Base-by-base conservation (phyloP, 768 basidiomycete species). In the Pleurotus djamor region DNA sequence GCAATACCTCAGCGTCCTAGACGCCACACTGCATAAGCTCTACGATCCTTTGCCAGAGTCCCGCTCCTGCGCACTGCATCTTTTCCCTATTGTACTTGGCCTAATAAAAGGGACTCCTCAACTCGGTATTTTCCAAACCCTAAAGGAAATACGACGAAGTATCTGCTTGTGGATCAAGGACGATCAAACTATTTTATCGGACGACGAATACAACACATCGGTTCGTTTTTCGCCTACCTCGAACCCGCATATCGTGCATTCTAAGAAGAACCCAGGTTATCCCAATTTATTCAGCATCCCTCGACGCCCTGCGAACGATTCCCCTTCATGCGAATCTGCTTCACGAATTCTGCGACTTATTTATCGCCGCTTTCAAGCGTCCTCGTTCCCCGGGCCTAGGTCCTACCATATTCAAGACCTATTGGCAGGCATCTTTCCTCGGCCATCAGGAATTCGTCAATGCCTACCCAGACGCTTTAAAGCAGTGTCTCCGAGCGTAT, bases 381-480 rank as follows among this genome's bases (percentile, higher is more conserved):
- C 74, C 81, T 33, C 78, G 80, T 0, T 60, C 68, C 3, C 81
- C 80, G 2, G 79, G 81, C 7, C 70, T 76, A 16, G 86, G 83
- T 0, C 80, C 83, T 0, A 64, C 79, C 5, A 77, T 80, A 1
- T 89, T 88, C 60, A 74, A 77, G 62, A 70, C 67, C 2, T 88
- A 84, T 66, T 89, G 87, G 87, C 75, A 74, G n/a, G 69, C 69
- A 41, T 83, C 82, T 3, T 87, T 83, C 64, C 78, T 83, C 36
- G 70, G 70, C n/a, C 71, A 66, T 37, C 67, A 68, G 32, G 71
- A 78, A 35, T 74, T 79, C 33, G 68, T 66, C 51, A 43, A 63
- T 0, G 59, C 65, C 14, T 80, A 82, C 59, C 83, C 86, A 0
- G 64, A 68, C 5, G 71, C 68, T 16, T 71, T 85, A 61, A 77